These are phyloP conservation scores for Astragalus glycyphyllos DNA, from an alignment of 306 rosid genomes.

Conservation along the genomic window DNA sequence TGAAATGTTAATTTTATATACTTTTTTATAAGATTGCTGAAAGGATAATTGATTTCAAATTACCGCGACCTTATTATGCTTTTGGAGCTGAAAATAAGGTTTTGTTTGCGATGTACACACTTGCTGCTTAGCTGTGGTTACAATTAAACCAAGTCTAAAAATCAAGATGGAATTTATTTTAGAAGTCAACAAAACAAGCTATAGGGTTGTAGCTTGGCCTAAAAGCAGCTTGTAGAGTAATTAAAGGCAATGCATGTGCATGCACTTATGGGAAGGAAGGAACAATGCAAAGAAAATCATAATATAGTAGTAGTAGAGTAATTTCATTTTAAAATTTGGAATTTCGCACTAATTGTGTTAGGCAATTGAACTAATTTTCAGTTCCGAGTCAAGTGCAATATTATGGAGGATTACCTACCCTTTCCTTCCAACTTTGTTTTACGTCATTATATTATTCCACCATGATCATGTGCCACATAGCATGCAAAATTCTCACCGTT, in stretches of 20 bases:
- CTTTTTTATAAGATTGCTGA: slow-evolving; percentile 18
- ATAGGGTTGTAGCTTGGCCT: slow-evolving; percentile 32
- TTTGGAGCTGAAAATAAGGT: not conserved
- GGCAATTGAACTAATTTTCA: not conserved
- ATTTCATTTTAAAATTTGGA: not conserved
- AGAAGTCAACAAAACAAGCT: slow-evolving; percentile 27
- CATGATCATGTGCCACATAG: not conserved
- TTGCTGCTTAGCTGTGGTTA: slow-evolving; percentile 24
- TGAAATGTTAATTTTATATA: slow-evolving; percentile 3
- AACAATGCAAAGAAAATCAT: not conserved
- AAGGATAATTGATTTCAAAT: not conserved
- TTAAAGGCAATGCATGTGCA: slow-evolving; percentile 46
- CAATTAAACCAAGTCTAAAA: not conserved
- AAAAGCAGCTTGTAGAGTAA: slow-evolving; percentile 42
- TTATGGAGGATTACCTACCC: not conserved
- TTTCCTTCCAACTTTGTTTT: not conserved
- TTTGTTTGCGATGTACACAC: not conserved
- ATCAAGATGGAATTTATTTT: not conserved
- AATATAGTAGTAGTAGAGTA: too few species aligned
- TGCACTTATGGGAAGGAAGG: slow-evolving; percentile 19
- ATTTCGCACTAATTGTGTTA: not conserved
- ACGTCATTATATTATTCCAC: not conserved
- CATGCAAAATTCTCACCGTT: too few species aligned
- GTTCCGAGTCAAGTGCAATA: slow-evolving; percentile 6
- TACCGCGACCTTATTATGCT: not conserved